Conservation (phyloP, 768 basidiomycete genomes). For the Leucocoprinus leucothites region DNA sequence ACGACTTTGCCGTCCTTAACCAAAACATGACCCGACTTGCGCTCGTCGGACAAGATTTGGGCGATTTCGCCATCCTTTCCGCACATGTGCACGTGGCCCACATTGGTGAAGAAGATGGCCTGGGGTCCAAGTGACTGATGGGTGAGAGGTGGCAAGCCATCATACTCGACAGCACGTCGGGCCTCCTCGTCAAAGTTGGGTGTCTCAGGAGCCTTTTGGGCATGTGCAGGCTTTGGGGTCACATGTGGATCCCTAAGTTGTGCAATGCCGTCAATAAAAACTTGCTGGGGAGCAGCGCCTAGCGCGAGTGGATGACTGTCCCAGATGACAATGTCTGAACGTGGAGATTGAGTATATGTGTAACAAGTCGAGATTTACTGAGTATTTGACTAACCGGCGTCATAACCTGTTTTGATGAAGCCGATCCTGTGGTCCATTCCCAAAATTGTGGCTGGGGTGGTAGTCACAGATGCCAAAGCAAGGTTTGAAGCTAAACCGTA, state of each 20-base stretch:
- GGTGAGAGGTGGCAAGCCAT: constrained; percentile 64
- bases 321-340: constrained; percentile 65
- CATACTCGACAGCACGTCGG: constrained; percentile 48
- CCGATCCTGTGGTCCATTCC: constrained; percentile 80
- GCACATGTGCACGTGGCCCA: constrained; percentile 46
- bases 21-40: constrained; percentile 37
- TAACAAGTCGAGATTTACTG: not conserved
- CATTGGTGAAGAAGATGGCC: constrained; percentile 62
- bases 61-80: constrained; percentile 23
- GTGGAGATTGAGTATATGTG: not conserved
- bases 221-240: constrained; percentile 45
- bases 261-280: constrained; percentile 81
- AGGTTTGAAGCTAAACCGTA: constrained; percentile 66
- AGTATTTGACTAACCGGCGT: constrained; percentile 46
- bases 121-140: constrained; percentile 34
- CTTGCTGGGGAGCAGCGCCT: constrained; percentile 77
- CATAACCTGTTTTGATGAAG: constrained; percentile 61
- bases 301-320: constrained; percentile 75
- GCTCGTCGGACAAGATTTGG: constrained; percentile 14
- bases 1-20: constrained; percentile 50
- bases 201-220: constrained; percentile 52
- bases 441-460: constrained; percentile 65
- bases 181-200: constrained; percentile 63
- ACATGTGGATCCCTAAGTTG: constrained; percentile 51
- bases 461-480: constrained; percentile 68